Evolutionary conservation across 805 yeast species (phyloP).

Genomic region (Candida easanensis): DNA sequence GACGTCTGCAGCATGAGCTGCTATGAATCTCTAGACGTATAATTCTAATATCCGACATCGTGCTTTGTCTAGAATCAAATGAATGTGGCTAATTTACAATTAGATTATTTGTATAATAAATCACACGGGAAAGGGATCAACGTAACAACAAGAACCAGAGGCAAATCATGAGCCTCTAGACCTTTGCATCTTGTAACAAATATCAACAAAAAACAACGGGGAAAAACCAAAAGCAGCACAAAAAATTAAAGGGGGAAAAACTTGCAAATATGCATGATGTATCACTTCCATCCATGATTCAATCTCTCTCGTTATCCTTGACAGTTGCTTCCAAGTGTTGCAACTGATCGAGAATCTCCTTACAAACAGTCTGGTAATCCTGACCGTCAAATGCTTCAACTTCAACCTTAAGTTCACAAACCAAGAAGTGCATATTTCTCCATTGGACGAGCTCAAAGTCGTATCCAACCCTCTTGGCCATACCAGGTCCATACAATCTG

Average conservation of each 20-base stretch:
- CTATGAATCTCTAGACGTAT: too few relatives aligned
- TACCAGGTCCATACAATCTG: conserved; percentile 58
- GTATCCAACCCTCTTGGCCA: conserved; percentile 48
- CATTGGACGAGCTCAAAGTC: conserved; percentile 61
- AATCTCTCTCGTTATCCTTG: conserved; percentile 34
- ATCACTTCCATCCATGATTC: neutral
- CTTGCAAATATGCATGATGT: neutral
- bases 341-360: conserved; percentile 47
- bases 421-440: conserved; percentile 51
- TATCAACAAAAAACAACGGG: neutral
- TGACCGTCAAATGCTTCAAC: conserved; percentile 43
- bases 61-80: too few relatives aligned
- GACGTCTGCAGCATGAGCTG: too few relatives aligned
- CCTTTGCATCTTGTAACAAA: too few relatives aligned
- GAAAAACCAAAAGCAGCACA: neutral
- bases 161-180: too few relatives aligned
- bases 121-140: too few relatives aligned
- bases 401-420: conserved; percentile 49
- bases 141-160: too few relatives aligned
- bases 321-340: conserved; percentile 38
- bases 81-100: too few relatives aligned
- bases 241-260: neutral
- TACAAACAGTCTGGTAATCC: conserved; percentile 42
- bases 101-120: too few relatives aligned
- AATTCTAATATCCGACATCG: too few relatives aligned